These are phyloP conservation scores for Fonsecaea multimorphosa DNA, from an alignment of 2,329 filamentous ascomycete genomes.

Conservation along the genomic window DNA sequence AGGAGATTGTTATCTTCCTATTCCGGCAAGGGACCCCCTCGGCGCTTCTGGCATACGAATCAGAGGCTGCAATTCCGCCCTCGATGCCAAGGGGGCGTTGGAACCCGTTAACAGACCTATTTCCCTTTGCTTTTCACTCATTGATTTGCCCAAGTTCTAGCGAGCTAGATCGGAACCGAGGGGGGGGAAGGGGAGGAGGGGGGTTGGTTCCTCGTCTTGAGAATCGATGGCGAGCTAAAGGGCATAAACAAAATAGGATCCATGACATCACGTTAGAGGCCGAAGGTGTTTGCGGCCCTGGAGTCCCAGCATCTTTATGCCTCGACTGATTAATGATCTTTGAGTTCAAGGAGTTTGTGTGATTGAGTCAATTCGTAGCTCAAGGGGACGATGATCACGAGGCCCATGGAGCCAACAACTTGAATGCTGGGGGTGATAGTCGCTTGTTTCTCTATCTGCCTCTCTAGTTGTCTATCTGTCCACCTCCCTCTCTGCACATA, in stretches of 20 bases:
- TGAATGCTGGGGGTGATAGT: background rate
- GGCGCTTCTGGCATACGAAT: background rate
- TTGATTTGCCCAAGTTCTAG: no score
- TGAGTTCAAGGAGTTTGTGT: background rate
- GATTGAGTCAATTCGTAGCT: background rate
- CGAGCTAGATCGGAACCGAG: no score
- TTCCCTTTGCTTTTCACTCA: background rate
- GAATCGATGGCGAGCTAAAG: background rate
- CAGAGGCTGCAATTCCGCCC: background rate
- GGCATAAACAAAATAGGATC: background rate
- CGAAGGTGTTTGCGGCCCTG: background rate
- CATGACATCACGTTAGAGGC: background rate
- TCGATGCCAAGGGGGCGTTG: background rate
- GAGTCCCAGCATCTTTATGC: background rate
- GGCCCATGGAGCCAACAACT: background rate
- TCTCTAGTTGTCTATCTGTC: background rate
- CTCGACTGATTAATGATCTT: background rate
- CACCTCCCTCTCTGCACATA: constrained; percentile 12
- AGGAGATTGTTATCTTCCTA: constrained; percentile 18
- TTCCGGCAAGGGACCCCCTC: background rate
- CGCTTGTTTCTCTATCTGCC: background rate
- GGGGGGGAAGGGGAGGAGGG: no score
- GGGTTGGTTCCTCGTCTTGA: background rate
- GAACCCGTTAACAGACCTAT: background rate
- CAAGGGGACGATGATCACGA: background rate